Evolutionary conservation across 805 yeast species (phyloP).

Genomic region (Maudiozyma barnettii): DNA sequence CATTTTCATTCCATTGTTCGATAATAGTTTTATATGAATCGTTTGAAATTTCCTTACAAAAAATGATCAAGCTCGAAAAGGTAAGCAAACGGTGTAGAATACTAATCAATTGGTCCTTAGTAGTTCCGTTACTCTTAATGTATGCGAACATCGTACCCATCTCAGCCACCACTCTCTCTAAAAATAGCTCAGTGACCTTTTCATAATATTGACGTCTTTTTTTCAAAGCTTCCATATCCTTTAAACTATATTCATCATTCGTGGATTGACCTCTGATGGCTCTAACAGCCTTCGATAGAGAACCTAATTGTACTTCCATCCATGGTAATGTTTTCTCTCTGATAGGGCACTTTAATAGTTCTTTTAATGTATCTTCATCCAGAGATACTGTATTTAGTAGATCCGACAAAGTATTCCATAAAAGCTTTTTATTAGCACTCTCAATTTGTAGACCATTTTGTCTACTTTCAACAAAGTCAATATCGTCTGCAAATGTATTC

Average conservation of each 20-base stretch:
- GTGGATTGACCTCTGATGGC: constrained; percentile 47
- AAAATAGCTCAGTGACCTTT: constrained; percentile 42
- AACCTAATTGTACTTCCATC: constrained; percentile 48
- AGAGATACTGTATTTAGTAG: constrained; percentile 63
- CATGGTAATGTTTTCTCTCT: constrained; percentile 36
- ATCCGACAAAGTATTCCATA: constrained; percentile 61
- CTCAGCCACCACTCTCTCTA: constrained; percentile 36
- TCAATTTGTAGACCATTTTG: constrained; percentile 78
- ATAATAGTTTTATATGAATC: constrained; percentile 38
- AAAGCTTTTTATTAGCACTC: constrained; percentile 67
- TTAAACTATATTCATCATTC: constrained; percentile 38
- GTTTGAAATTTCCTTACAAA: constrained; percentile 49
- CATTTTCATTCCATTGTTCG: constrained; percentile 32
- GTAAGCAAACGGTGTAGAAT: constrained; percentile 35
- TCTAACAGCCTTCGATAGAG: constrained; percentile 52
- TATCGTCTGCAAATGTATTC: constrained; percentile 55
- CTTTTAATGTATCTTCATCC: constrained; percentile 43
- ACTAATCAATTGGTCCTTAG: constrained; percentile 24
- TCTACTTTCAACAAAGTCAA: constrained; percentile 60
- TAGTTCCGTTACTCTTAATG: constrained; percentile 25
- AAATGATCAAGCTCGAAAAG: constrained; percentile 42
- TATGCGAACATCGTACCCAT: constrained; percentile 36
- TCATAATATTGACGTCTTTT: constrained; percentile 59
- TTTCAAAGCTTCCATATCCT: constrained; percentile 60
- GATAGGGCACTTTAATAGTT: constrained; percentile 40